Evolutionary conservation across 2,329 filamentous ascomycete species (phyloP).

Genomic region (Dothidotthia symphoricarpi): DNA sequence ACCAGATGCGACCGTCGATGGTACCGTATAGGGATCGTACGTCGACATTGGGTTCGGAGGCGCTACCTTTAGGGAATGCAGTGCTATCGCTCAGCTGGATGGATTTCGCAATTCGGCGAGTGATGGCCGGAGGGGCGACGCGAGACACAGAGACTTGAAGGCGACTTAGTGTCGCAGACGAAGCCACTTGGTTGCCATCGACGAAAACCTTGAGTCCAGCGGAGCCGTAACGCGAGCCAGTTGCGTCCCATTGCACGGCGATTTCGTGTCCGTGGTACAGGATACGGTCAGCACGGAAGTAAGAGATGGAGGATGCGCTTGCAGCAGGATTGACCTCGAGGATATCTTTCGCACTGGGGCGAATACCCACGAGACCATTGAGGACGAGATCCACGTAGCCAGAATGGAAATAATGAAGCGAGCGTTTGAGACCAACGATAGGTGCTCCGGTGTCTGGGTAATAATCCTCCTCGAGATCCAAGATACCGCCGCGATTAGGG

Average conservation of each 20-base stretch:
- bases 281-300: constrained; percentile 45
- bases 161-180: constrained; percentile 24
- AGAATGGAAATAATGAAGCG: constrained; percentile 50
- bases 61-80: constrained; percentile 33
- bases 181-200: constrained; percentile 36
- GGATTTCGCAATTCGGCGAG: constrained; percentile 38
- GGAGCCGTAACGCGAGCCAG: constrained; percentile 34
- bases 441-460: constrained; percentile 44
- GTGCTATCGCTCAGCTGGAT: constrained; percentile 35
- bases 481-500: constrained; percentile 22
- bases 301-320: constrained; percentile 32
- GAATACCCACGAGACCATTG: constrained; percentile 45
- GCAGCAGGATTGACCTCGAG: constrained; percentile 46
- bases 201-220: constrained; percentile 39
- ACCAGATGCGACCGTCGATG: constrained; percentile 45
- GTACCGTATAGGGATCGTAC: constrained; percentile 34
- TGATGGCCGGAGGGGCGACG: constrained; percentile 24
- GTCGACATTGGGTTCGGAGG: constrained; percentile 26
- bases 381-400: constrained; percentile 46
- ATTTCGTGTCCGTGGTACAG: constrained; percentile 46
- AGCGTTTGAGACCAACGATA: constrained; percentile 45
- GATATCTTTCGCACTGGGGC: constrained; percentile 40
- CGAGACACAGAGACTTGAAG: constrained; percentile 25
- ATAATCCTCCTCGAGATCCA: constrained; percentile 48
- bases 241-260: constrained; percentile 45